A percentile compares a stretch with the other conserved stretches of the same genome.
Conservation (phyloP, 306 rosid species). For the Citrullus mucosospermus region DNA sequence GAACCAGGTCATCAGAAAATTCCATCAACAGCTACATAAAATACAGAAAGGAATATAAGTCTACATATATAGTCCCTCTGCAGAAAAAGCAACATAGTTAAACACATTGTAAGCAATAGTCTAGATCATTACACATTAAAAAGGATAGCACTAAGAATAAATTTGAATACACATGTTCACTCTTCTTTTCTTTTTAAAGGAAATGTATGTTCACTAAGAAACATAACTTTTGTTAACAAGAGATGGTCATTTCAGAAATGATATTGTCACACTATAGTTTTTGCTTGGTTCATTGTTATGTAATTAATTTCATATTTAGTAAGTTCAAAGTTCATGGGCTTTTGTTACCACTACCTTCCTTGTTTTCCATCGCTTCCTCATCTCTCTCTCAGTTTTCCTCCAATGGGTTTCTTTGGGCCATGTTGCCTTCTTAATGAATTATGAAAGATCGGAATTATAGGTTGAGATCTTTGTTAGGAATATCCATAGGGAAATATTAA, state of each 20-base stretch:
- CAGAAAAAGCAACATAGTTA: neutral
- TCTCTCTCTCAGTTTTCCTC: neutral
- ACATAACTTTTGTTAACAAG: neutral
- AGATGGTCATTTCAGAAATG: neutral
- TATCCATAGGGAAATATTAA: neutral
- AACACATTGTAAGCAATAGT: neutral
- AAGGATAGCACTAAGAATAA: neutral
- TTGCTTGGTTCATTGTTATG: neutral
- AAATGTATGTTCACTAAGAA: too few species aligned
- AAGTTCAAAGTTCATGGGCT: neutral
- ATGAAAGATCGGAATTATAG: neutral
- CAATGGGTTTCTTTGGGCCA: neutral
- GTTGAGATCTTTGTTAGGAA: neutral
- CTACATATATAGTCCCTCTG: neutral
- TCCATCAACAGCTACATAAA: constrained; percentile 51
- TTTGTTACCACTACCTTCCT: neutral
- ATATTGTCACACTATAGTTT: neutral
- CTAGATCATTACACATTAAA: neutral
- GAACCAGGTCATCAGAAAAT: constrained; percentile 51
- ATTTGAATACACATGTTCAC: neutral
- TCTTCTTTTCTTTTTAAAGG: too few species aligned
- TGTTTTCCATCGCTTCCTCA: neutral
- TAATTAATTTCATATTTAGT: neutral
- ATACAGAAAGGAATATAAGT: neutral
- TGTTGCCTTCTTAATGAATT: neutral